These are phyloP conservation scores for Grosmannia serpens DNA, from an alignment of 2,329 filamentous ascomycete genomes.

Conservation along the genomic window DNA sequence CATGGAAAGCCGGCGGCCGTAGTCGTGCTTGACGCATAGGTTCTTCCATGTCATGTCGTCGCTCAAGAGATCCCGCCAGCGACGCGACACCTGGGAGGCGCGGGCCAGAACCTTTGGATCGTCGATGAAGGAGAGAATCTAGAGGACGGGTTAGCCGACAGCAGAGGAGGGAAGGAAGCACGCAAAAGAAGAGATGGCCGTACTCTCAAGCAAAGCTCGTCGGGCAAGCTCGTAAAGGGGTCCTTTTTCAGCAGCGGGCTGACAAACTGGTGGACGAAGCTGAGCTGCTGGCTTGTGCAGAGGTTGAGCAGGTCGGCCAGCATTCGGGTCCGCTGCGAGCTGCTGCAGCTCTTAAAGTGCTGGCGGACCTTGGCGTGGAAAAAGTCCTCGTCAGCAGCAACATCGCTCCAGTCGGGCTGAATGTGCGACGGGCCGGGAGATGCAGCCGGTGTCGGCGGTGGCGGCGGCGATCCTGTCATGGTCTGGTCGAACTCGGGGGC, in stretches of 20 bases:
- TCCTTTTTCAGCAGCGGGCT: constrained; percentile 92
- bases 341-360: constrained; percentile 68
- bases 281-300: constrained; percentile 89
- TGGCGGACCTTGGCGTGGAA: constrained; percentile 69
- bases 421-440: constrained; percentile 51
- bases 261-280: constrained; percentile 93
- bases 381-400: constrained; percentile 70
- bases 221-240: constrained; percentile 82
- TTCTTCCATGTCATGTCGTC: constrained; percentile 99
- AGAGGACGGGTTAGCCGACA: constrained; percentile 6
- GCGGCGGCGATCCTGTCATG: constrained; percentile 49
- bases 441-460: constrained; percentile 53
- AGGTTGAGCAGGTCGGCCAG: constrained; percentile 83
- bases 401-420: constrained; percentile 63
- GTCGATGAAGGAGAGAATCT: constrained; percentile 95
- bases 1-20: constrained; percentile 50
- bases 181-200: constrained; percentile 18
- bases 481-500: constrained; percentile 52
- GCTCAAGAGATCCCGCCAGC: constrained; percentile 86
- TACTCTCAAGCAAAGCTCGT: constrained; percentile 84
- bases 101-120: constrained; percentile 88
- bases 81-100: constrained; percentile 87
- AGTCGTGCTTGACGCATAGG: constrained; percentile 91
- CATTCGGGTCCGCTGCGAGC: constrained; percentile 66
- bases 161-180: no score